Conservation (phyloP, 2,329 filamentous ascomycete genomes). For the Talaromyces albobiverticillius region DNA sequence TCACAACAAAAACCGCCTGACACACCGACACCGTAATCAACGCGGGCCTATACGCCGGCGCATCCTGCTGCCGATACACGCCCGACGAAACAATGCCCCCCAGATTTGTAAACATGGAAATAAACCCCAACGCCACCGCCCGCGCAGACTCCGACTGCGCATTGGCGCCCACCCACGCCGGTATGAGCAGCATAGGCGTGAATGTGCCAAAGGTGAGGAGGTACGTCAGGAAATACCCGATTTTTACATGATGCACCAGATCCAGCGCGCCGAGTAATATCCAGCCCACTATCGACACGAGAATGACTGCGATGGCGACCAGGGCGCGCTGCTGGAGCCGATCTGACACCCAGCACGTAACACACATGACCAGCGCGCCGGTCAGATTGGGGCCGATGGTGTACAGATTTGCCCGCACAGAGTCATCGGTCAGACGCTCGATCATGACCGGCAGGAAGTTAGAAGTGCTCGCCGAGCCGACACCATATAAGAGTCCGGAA, state of each 20-base stretch:
- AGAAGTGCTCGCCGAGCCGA: constrained; percentile 7
- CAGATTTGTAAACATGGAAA: constrained; percentile 5
- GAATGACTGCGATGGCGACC: neutral
- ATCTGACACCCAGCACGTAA: constrained; percentile 5
- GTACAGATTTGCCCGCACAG: constrained; percentile 11
- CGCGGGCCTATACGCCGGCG: constrained; percentile 9
- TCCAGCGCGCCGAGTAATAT: constrained; percentile 5
- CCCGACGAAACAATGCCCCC: constrained; percentile 1
- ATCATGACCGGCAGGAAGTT: constrained; percentile 15
- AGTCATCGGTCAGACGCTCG: constrained; percentile 5
- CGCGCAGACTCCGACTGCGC: neutral
- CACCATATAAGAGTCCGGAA: constrained; percentile 6
- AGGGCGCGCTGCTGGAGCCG: constrained; percentile 3
- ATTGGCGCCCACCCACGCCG: constrained; percentile 4
- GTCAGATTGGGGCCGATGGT: constrained; percentile 13
- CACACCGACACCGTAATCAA: constrained; percentile 5
- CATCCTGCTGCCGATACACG: constrained; percentile 2
- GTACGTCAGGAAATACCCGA: constrained; percentile 10
- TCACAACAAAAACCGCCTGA: constrained; percentile 4
- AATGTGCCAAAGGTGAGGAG: constrained; percentile 5
- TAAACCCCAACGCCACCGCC: constrained; percentile 6
- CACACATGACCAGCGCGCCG: constrained; percentile 1
- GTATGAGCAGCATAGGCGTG: constrained; percentile 2
- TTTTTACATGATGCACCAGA: neutral
- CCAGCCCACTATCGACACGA: constrained; percentile 11